A percentile compares a stretch with the other conserved stretches of the same genome.
These are phyloP conservation scores for Sphagnum fallax DNA, from an alignment of 228 moss, liverwort and hornwort genomes.

Conservation along the genomic window DNA sequence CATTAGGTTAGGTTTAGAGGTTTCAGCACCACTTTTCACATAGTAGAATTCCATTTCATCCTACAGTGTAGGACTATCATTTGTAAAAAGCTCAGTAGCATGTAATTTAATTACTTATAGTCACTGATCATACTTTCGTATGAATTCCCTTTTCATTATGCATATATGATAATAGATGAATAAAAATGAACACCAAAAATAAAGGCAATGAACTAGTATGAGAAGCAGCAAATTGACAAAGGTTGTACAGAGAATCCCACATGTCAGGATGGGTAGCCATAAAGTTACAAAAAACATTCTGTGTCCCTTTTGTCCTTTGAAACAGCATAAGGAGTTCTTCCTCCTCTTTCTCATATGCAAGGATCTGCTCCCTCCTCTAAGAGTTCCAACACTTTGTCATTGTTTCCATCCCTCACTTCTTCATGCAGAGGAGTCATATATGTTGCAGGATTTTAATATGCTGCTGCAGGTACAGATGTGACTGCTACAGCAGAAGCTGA, in stretches of 20 bases:
- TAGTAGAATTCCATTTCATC: too few species aligned
- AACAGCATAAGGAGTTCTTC: slow-evolving; percentile 37
- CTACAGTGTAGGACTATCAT: too few species aligned
- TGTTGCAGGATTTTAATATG: slow-evolving; percentile 17
- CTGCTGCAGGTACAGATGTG: slow-evolving; percentile 12
- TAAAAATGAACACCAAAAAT: too few species aligned
- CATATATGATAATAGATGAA: too few species aligned
- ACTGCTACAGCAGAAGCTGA: slow-evolving; percentile 16
- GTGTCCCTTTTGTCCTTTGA: slow-evolving; percentile 34
- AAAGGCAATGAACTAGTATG: too few species aligned
- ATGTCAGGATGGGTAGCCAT: slow-evolving; percentile 36
- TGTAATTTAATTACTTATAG: too few species aligned
- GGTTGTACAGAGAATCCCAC: slow-evolving; percentile 17
- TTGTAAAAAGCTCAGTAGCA: too few species aligned
- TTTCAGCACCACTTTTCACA: too few species aligned
- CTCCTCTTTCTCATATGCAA: slow-evolving; percentile 28
- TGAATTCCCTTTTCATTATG: too few species aligned
- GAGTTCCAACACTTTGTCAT: slow-evolving; percentile 22
- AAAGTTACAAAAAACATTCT: slow-evolving; percentile 40
- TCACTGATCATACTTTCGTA: too few species aligned
- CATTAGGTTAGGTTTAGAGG: too few species aligned
- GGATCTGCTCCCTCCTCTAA: slow-evolving; percentile 44
- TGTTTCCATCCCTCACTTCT: slow-evolving; percentile 35
- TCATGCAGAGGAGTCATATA: slow-evolving; percentile 46
- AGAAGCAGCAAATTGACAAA: too few species aligned